Evolutionary conservation across 306 rosid genomes (phyloP).

Genomic region (Lathyrus sativus): DNA sequence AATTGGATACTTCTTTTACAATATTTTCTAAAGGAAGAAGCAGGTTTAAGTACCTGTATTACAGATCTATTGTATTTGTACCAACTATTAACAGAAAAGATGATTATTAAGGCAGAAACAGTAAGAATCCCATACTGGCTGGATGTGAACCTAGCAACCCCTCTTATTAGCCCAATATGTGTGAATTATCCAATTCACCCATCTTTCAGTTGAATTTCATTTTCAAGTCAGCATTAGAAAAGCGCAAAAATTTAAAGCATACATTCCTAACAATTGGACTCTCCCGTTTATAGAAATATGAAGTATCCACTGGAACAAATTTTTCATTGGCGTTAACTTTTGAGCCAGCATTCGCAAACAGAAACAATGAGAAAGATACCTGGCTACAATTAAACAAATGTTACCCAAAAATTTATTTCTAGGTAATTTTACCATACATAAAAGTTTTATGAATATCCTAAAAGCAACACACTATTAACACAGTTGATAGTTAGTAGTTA

Average conservation of each 20-base stretch:
- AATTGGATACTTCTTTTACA: neutral
- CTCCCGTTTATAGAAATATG: slow-evolving; percentile 1
- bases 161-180: neutral
- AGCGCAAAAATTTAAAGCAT: neutral
- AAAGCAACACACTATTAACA: slow-evolving; percentile 5
- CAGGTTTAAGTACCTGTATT: slow-evolving; percentile 1
- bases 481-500: slow-evolving; percentile 8
- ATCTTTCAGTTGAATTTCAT: neutral
- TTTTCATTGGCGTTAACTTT: slow-evolving; percentile 11
- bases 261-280: slow-evolving; percentile 2
- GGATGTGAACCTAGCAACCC: neutral
- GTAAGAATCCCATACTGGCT: neutral
- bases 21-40: slow-evolving; percentile 2
- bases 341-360: slow-evolving; percentile 8
- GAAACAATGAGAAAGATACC: neutral
- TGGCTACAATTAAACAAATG: slow-evolving; percentile 2
- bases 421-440: slow-evolving; percentile 1
- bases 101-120: neutral
- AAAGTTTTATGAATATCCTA: neutral
- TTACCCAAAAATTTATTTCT: slow-evolving; percentile 1
- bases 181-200: neutral
- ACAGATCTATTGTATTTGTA: slow-evolving; percentile 13
- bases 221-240: slow-evolving; percentile 1
- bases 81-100: slow-evolving; percentile 4
- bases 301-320: neutral